phyloP scores from a whole-genome alignment of 2,329 filamentous ascomycete genomes.

The Cladosporium colombiae region DNA sequence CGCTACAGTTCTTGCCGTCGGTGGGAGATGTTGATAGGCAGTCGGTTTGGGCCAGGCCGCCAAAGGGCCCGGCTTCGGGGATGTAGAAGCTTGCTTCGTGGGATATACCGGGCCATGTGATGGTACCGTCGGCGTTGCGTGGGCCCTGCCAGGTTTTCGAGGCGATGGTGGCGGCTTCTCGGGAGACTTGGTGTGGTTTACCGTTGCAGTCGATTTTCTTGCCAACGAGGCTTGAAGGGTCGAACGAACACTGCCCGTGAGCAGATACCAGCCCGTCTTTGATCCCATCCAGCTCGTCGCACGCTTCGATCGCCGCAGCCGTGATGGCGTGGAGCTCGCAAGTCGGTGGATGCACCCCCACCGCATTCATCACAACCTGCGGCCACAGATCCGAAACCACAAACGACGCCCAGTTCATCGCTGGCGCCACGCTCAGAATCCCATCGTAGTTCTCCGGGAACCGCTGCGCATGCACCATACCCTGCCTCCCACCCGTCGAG shows the following conservation, averaged over 20 bases:
- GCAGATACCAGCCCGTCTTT: constrained; percentile 52
- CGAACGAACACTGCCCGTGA: constrained; percentile 46
- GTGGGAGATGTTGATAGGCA: constrained; percentile 43
- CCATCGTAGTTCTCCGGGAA: constrained; percentile 53
- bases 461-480: constrained; percentile 47
- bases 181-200: constrained; percentile 43
- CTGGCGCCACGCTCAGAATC: constrained; percentile 49
- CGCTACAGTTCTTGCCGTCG: constrained; percentile 44
- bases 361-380: constrained; percentile 42
- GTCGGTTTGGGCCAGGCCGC: constrained; percentile 28
- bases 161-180: constrained; percentile 44
- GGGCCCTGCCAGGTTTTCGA: constrained; percentile 43
- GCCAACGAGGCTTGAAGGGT: constrained; percentile 42
- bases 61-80: constrained; percentile 31
- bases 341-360: constrained; percentile 45
- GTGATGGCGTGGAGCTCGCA: constrained; percentile 46
- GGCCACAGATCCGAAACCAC: constrained; percentile 45
- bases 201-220: constrained; percentile 35
- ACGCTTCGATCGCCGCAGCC: constrained; percentile 47
- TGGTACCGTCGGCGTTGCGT: constrained; percentile 42
- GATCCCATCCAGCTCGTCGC: constrained; percentile 53
- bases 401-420: constrained; percentile 42
- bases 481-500: constrained; percentile 51
- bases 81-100: constrained; percentile 45
- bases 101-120: constrained; percentile 53